Base-by-base conservation (phyloP, 441 rosid species). In the Arabidopsis lyrata region DNA sequence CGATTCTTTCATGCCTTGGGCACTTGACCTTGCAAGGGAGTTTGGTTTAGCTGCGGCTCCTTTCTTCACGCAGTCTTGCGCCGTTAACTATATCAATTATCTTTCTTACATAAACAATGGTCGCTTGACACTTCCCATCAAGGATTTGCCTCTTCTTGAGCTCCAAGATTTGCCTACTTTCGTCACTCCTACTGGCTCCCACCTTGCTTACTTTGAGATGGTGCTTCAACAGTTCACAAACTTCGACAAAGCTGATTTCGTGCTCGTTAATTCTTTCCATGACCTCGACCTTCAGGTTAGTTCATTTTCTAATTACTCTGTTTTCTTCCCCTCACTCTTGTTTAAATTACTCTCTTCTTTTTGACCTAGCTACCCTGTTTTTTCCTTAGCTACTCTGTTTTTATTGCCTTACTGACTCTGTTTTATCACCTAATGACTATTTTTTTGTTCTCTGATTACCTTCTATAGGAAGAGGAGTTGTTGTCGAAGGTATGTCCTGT, bases 141-240 rank as follows among this genome's bases (percentile, higher is more conserved):
- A 90, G 2, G 87, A 83, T n/a, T 24, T 88, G 71, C 76, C 87
- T 2, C 35, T 41, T 16, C 83, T 86, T 50, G 73, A 64, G 71
- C 53, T 50, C 34, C 67, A 63, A 5, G 88, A 86, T 14, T 31
- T 65, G 22, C 86, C 90, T 1, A 84, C 86, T 8, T 82, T 77
- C 41, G 8, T 84, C 6, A 50, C 36, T 18, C 31, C 74, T 68
- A 57, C 44, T n/a, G 83, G 80, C 10, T 72, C 84, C 0, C 78
- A 81, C 44, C 87, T 86, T 0, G 87, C 57, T 62, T 67, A 64
- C 62, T 48, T 31, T 8, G 41, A 76, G 44, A 15, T 80, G 74
- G 42, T 86, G 15, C 52, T 80, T 60, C 72, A 77, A 44, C 93
- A 90, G 73, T 88, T 85, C 57, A 54, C 62, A 0, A 87, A 90